Base-by-base conservation (phyloP, 768 basidiomycete species). In the Boletus barrowsii region DNA sequence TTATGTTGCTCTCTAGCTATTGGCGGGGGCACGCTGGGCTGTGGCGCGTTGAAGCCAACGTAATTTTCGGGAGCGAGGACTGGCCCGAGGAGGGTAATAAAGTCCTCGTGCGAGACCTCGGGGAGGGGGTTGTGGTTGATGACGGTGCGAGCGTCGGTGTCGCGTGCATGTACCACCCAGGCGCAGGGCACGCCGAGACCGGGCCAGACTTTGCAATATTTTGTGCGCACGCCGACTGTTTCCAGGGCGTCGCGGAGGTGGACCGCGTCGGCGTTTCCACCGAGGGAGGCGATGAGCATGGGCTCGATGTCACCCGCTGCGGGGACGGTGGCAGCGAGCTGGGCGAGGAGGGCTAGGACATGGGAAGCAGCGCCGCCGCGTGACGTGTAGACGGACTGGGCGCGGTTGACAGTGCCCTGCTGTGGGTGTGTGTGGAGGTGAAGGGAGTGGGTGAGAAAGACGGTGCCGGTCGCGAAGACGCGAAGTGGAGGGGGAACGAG, bases 51-150 rank as follows among this genome's bases (percentile, higher is more conserved):
- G 56, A 47, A 68, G 61, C 45, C 72, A n/a, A 71, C 61, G 51
- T 86, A 92, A 65, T 91, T 91, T 68, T 91, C 90, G 10, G 90
- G 89, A 0, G 84, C 87, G 20, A 93, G 80, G 22, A 92, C 68
- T n/a, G 90, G 90, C 0, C 90, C 89, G 1, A 92, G 75, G 43
- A 89, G 72, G 4, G 85, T 80, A 39, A 93, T 84, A 61, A 93
- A 92, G 62, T 93, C 90, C 57, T 92, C 90, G 59, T 93, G 90
- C 0, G 88, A 87, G 57, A 92, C 82, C 58, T 93, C 91, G 0
- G 89, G 91, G 9, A 93, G 76, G 3, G 91, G 90, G 60, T 93
- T 93, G 71, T 93, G 89, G 69, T 93, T 90, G 60, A 92, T 83
- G 47, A 91, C 83, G 13, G 88, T 86, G 39, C 83, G 80, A 10